Percentiles rank a stretch among this genome's conserved stretches.
These are phyloP conservation scores for Euphorbia pulcherrima DNA, from an alignment of 345 rosid species.

Conservation along the genomic window DNA sequence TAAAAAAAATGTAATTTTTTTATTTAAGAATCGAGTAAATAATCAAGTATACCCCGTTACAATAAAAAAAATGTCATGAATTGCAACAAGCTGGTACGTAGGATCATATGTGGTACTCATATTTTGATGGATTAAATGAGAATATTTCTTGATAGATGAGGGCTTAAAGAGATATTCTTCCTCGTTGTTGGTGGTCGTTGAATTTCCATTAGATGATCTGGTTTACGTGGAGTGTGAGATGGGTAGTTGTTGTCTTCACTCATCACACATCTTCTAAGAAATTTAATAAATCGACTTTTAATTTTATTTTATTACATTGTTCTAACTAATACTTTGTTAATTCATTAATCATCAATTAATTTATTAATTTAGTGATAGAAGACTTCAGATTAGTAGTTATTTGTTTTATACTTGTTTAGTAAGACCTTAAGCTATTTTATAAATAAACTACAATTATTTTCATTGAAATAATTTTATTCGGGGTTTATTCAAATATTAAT, in stretches of 20 bases:
- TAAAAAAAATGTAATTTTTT: too few relatives aligned
- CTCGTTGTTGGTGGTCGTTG: not conserved
- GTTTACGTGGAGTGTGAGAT: not conserved
- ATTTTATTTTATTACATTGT: not conserved
- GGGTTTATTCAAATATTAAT: too few relatives aligned
- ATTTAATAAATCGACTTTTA: not conserved
- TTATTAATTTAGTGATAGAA: not conserved
- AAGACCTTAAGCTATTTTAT: not conserved
- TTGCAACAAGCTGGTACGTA: too few relatives aligned
- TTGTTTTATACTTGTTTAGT: not conserved
- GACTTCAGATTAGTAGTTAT: not conserved
- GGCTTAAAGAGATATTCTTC: too few relatives aligned
- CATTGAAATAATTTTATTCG: not conserved
- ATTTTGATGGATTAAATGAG: too few relatives aligned
- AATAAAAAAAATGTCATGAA: too few relatives aligned
- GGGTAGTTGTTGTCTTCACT: slow-evolving; percentile 26
- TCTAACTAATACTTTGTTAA: slow-evolving; percentile 13
- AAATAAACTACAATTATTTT: not conserved
- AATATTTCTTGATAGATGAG: too few relatives aligned
- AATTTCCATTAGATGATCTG: slow-evolving; percentile 2
- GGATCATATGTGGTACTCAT: too few relatives aligned
- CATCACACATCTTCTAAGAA: slow-evolving; percentile 16
- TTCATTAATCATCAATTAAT: not conserved
- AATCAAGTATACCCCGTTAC: too few relatives aligned
- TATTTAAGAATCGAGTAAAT: too few relatives aligned